Percentiles rank a stretch among this genome's conserved stretches.
phyloP scores from a whole-genome alignment of 371 early-diverging fungal genomes.

The Rhizopus sp. region DNA sequence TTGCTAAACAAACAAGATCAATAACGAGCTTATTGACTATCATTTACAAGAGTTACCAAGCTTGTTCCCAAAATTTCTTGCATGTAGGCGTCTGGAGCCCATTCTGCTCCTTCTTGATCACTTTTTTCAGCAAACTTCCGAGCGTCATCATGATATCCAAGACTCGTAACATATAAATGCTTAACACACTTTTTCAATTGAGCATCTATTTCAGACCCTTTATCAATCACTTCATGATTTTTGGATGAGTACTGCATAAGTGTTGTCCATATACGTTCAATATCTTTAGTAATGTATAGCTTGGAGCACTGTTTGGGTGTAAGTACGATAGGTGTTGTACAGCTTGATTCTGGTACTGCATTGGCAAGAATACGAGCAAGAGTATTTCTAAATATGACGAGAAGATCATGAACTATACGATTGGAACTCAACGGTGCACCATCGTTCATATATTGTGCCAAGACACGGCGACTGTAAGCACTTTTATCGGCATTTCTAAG shows the following conservation, averaged over 20 bases:
- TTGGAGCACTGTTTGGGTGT: slow-evolving; percentile 2
- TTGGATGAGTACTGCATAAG: slow-evolving; percentile 40
- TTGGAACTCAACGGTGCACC: slow-evolving; percentile 54
- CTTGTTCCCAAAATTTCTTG: slow-evolving; percentile 66
- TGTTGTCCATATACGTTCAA: slow-evolving; percentile 48
- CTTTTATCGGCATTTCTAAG: slow-evolving; percentile 38
- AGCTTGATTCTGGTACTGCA: slow-evolving; percentile 13
- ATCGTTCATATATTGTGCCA: slow-evolving; percentile 51
- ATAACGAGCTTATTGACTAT: not conserved
- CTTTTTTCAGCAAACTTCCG: slow-evolving; percentile 48
- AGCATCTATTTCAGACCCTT: slow-evolving; percentile 17
- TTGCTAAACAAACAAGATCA: slow-evolving; percentile 39
- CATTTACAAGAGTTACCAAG: slow-evolving; percentile 48
- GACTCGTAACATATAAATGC: slow-evolving; percentile 54
- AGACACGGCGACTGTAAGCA: slow-evolving; percentile 51
- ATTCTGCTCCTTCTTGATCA: slow-evolving; percentile 46
- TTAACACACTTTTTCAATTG: slow-evolving; percentile 38
- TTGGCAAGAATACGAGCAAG: slow-evolving; percentile 48
- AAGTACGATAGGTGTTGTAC: slow-evolving; percentile 7
- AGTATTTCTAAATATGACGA: slow-evolving; percentile 55
- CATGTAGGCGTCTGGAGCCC: slow-evolving; percentile 60
- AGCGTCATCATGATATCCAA: slow-evolving; percentile 61
- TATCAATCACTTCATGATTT: not conserved
- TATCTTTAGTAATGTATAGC: slow-evolving; percentile 28
- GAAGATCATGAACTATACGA: slow-evolving; percentile 53